Evolutionary conservation across 2,329 filamentous ascomycete species (phyloP).

Genomic region (Tolypocladium endophyticum): DNA sequence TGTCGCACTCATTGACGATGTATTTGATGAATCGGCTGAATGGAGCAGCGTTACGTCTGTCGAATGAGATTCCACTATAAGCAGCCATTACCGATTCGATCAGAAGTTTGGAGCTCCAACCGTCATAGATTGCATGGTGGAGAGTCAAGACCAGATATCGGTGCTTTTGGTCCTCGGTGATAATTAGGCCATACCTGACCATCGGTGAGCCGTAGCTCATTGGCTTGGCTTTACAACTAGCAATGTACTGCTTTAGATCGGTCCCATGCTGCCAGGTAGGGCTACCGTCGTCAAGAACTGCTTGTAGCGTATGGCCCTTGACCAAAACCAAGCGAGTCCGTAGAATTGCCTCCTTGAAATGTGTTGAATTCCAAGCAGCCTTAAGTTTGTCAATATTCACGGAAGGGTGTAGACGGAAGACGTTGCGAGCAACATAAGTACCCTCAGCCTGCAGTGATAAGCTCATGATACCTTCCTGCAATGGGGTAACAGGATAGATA

Average conservation of each 20-base stretch:
- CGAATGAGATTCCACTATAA: neutral
- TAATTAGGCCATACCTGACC: neutral
- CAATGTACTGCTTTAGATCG: neutral
- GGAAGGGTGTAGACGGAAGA: neutral
- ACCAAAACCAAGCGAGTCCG: slow-evolving; percentile 1
- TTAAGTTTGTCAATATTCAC: neutral
- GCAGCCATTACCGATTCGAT: neutral
- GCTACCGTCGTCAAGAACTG: neutral
- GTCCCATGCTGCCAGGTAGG: neutral
- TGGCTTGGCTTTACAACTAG: neutral
- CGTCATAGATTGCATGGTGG: slow-evolving; percentile 3
- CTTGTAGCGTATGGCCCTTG: neutral
- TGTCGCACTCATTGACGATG: neutral
- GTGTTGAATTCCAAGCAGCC: neutral
- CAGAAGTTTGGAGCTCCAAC: neutral
- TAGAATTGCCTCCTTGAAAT: neutral
- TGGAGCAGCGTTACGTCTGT: neutral
- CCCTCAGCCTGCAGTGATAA: neutral
- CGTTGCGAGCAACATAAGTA: neutral
- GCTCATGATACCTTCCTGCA: slow-evolving; percentile 2
- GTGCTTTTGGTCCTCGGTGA: neutral
- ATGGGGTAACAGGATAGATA: neutral
- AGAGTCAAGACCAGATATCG: neutral
- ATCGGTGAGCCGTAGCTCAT: neutral
- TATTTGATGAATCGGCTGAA: slow-evolving; percentile 1